These are phyloP conservation scores for Alopecurus myosuroides DNA, from an alignment of 176 grass and related monocot species.

Conservation along the genomic window DNA sequence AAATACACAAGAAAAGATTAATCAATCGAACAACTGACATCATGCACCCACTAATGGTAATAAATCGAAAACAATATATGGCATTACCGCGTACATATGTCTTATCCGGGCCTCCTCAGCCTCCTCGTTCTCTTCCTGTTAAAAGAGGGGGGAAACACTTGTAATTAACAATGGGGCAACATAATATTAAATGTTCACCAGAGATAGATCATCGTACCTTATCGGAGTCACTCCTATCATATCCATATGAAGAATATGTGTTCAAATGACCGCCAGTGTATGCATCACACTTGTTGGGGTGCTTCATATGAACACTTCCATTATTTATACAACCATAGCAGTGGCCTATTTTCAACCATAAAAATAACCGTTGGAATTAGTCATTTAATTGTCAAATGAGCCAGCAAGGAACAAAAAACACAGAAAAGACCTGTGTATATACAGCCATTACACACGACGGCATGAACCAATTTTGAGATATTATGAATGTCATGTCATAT, in stretches of 20 bases:
- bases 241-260: background rate
- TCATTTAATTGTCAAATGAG: background rate
- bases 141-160: background rate
- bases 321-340: background rate
- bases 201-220: background rate
- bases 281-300: background rate
- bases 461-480: background rate
- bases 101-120: background rate
- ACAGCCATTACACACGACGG: background rate
- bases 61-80: background rate
- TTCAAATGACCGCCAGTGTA: background rate
- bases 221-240: background rate
- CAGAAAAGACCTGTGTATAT: background rate
- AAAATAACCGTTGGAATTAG: background rate
- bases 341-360: background rate
- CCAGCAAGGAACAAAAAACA: background rate
- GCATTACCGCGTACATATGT: background rate
- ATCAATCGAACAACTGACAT: background rate
- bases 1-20: background rate
- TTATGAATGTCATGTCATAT: background rate
- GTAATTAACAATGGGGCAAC: background rate
- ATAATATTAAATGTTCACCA: background rate
- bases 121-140: background rate
- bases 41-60: background rate
- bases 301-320: background rate